Conservation (phyloP, 176 grass and related monocot species). For the Aegilops tauschii region DNA sequence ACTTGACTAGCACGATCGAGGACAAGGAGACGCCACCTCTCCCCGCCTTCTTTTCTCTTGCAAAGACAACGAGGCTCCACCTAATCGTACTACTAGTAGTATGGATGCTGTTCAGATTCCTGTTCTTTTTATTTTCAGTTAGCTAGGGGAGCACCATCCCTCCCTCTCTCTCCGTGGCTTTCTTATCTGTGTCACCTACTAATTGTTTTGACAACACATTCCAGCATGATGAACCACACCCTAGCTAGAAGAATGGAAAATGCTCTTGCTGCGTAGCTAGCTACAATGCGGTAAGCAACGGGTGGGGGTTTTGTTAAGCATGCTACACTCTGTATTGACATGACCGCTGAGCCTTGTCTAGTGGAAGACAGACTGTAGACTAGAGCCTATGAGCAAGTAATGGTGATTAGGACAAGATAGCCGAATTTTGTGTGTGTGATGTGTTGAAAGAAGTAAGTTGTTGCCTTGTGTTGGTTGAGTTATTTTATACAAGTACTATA, state of each 20-base stretch:
- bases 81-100: slow-evolving; percentile 11
- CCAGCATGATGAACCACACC: not conserved
- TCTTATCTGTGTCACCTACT: slow-evolving; percentile 42
- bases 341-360: slow-evolving; percentile 2
- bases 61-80: slow-evolving; percentile 16
- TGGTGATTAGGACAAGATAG: not conserved
- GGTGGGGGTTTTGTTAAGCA: not conserved
- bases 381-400: not conserved
- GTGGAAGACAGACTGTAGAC: not conserved
- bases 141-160: slow-evolving; percentile 25
- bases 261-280: slow-evolving; percentile 1
- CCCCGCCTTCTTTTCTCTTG: not conserved
- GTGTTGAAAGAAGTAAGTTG: too few relatives aligned
- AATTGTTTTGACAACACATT: slow-evolving; percentile 24
- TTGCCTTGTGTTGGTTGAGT: too few relatives aligned
- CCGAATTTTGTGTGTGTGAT: not conserved
- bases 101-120: not conserved
- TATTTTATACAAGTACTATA: not conserved
- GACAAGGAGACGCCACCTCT: slow-evolving; percentile 36
- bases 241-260: not conserved
- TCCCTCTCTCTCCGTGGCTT: not conserved
- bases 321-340: not conserved
- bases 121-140: not conserved
- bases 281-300: not conserved
- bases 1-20: not conserved